Percentiles rank a stretch among this genome's conserved stretches.
Evolutionary conservation across 2,329 filamentous ascomycete genomes (phyloP).

Genomic region (Diaporthe sp.): DNA sequence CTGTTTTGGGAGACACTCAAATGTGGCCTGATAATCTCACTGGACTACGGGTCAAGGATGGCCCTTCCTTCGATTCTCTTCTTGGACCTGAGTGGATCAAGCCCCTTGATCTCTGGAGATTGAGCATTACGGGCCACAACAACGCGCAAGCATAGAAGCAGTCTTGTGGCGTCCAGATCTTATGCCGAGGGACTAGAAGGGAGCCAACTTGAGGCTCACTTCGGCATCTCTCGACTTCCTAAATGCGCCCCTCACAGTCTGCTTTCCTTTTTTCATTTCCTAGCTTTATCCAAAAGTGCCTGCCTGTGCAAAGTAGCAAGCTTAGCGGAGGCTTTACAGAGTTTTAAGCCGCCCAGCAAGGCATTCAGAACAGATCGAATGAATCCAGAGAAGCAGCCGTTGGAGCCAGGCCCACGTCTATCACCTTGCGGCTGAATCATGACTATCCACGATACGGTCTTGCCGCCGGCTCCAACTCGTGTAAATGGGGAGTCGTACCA

Average conservation of each 20-base stretch:
- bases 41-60: not conserved
- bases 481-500: not conserved
- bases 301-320: too few species aligned
- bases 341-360: not conserved
- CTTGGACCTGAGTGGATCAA: not conserved
- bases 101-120: constrained; percentile 24
- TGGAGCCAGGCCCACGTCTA: not conserved
- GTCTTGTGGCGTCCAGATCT: not conserved
- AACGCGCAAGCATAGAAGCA: not conserved
- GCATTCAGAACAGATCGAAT: not conserved
- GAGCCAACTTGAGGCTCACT: not conserved
- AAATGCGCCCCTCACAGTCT: not conserved
- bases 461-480: not conserved
- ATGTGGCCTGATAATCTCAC: constrained; percentile 9
- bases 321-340: not conserved
- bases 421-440: constrained; percentile 29
- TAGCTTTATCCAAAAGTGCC: not conserved
- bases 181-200: not conserved
- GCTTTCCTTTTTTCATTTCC: not conserved
- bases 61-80: not conserved
- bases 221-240: not conserved
- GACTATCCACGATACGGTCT: not conserved
- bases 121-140: not conserved
- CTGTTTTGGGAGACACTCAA: not conserved
- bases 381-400: not conserved